Conservation (phyloP, 2,329 filamentous ascomycete species). For the Ophiocordyceps sinensis region DNA sequence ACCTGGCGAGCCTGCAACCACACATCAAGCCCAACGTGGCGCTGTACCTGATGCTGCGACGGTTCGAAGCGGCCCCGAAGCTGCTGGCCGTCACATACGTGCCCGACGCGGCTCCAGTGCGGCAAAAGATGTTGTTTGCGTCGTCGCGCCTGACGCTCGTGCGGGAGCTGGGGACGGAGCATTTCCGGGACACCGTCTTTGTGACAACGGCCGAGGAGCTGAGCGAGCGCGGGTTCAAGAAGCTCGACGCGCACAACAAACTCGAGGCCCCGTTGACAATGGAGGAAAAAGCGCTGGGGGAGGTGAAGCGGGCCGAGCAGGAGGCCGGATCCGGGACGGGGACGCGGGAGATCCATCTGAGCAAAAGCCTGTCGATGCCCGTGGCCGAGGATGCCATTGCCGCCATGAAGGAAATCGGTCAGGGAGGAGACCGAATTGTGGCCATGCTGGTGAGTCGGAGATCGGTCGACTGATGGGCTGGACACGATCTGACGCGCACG, state of each 20-base stretch:
- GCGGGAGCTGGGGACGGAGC: constrained; percentile 62
- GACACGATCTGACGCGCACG: constrained; percentile 1
- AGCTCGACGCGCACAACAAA: constrained; percentile 53
- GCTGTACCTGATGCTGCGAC: constrained; percentile 62
- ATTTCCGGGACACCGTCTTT: constrained; percentile 66
- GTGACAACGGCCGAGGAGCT: constrained; percentile 57
- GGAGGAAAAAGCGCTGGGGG: constrained; percentile 57
- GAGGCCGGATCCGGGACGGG: constrained; percentile 57
- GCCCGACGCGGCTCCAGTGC: constrained; percentile 62
- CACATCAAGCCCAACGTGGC: constrained; percentile 53
- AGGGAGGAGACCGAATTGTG: constrained; percentile 34
- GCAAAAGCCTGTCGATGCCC: constrained; percentile 42
- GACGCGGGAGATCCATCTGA: constrained; percentile 41
- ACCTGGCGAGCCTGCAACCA: constrained; percentile 46
- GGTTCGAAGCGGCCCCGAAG: constrained; percentile 39
- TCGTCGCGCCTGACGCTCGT: constrained; percentile 61
- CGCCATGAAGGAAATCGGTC: constrained; percentile 45
- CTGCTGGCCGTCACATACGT: constrained; percentile 66
- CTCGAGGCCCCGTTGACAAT: constrained; percentile 60
- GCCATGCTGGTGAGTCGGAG: constrained; percentile 49
- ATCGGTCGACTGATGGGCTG: neutral
- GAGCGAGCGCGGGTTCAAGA: constrained; percentile 52
- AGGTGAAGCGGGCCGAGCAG: constrained; percentile 62
- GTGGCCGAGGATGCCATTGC: constrained; percentile 48
- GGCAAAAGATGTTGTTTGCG: constrained; percentile 79